Base-by-base conservation (phyloP, 2,329 filamentous ascomycete genomes). In the Aureobasidium pullulans region DNA sequence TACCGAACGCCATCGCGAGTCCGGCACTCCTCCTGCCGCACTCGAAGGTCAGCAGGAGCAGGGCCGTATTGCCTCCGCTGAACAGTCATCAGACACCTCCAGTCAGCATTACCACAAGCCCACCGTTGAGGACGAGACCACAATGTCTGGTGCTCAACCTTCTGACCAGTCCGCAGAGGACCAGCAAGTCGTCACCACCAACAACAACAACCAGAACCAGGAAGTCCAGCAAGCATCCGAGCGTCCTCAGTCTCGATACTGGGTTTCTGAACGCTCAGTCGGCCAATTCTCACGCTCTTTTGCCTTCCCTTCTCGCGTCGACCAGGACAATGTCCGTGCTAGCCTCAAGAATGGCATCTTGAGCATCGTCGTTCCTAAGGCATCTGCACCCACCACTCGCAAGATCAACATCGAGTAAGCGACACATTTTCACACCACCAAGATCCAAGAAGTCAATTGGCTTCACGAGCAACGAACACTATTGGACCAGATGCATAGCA, bases 1-100 rank as follows among this genome's bases (percentile, higher is more conserved):
- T 64, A 80, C 84, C 59, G 88, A 91, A 74, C 82, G 85, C 65
- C 76, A 76, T 64, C 81, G 83, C 72, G 81, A 82, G 61, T 74
- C 83, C 40, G 81, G 81, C 61, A 75, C 78, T 2, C 73, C 80
- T 34, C 75, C 80, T 31, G 72, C 79, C 32, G 77, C 74, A 50
- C 73, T 84, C 58, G 80, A 84, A 63, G 74, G 69, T 36, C 61
- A 62, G 39, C 44, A 53, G 6, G 65, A 68, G 46, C 64, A 66
- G 31, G 62, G 61, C 57, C 66, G 67, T 63, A 61, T 72, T 65
- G 43, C 57, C 40, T 46, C 49, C 36, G 48, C 52, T 28, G 39
- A 53, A 3, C 29, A 40, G 9, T 23, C 58, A 6, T 64, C 67
- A 61, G 62, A 60, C 19, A 63, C 53, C 4, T 47, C 59, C 16